Base-by-base conservation (phyloP, 2,329 filamentous ascomycete species). In the Trichophyton rubrum region DNA sequence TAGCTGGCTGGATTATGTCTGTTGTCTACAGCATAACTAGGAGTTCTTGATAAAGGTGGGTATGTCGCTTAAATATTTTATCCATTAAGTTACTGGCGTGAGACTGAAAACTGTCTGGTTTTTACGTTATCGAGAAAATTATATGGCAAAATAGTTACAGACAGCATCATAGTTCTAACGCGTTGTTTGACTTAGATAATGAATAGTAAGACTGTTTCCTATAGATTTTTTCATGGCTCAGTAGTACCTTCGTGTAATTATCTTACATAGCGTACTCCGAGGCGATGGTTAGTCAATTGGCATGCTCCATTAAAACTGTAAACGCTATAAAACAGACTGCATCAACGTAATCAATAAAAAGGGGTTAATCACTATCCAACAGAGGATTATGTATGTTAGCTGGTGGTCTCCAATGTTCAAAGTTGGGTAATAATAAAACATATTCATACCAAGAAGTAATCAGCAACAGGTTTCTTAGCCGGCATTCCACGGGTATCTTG, bases 401-500 rank as follows among this genome's bases (percentile, higher is more conserved):
- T 15, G 38, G 51, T 20, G 24, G 27, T 33, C 15, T 27, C 15
- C 11, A 15, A 55, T 7, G 3, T 17, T 7, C n/a, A 17, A 55
- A 38, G 30, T 13, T 20, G 15, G 6, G 38, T 59, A 51, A 57
- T 38, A 27, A 41, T 13, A 4, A 40, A 57, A 24, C 17, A 13
- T 17, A 60, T 45, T 63, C 72, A 69, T 65, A 78, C 74, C 75
- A 99, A 78, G 74, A 99, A 99, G 78, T 97, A 99, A 76, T 97
- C 92, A 13, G 90, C 90, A 59, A 96, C 90, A 2, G 93, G 93
- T 75, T 97, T 97, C 82, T 99, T 99, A 2, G 93, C 93, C 62
- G 93, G 93, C 93, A 99, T 99, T 3, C 93, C 93, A 68, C 93
- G 82, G 1, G 88, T 90, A 73, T 97, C 93, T 76, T 99, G 93